Conservation (phyloP, 164 flowering plant species). For the Litsea cubeba region DNA sequence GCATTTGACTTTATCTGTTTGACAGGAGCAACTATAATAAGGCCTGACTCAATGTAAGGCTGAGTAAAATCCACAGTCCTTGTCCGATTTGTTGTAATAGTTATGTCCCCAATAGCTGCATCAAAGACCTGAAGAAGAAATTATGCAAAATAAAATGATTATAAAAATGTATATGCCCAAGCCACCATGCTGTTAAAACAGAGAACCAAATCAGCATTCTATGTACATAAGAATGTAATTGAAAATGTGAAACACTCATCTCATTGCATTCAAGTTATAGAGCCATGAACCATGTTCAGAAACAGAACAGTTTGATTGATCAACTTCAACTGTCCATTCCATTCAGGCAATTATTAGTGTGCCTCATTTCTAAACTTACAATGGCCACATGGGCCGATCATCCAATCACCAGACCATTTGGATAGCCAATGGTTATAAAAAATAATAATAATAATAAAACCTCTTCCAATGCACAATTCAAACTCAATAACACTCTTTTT, state of each 20-base stretch:
- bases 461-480: no score
- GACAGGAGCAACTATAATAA: slow-evolving; percentile 75
- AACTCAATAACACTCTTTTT: no score
- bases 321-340: not conserved
- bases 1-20: slow-evolving; percentile 50
- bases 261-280: not conserved
- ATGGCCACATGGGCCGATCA: no score
- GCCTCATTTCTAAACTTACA: not conserved
- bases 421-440: no score
- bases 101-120: slow-evolving; percentile 89
- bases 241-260: not conserved
- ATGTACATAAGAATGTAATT: not conserved
- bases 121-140: slow-evolving; percentile 56
- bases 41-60: slow-evolving; percentile 85
- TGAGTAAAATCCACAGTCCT: slow-evolving; percentile 87
- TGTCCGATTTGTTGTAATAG: slow-evolving; percentile 77
- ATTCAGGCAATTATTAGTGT: not conserved
- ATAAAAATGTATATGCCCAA: not conserved
- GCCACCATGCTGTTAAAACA: not conserved
- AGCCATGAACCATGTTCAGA: not conserved
- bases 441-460: no score
- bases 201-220: not conserved
- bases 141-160: not conserved
- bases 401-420: no score
- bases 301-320: not conserved